Conservation (phyloP, 148 eudicot species). For the Polygonum maritimum region DNA sequence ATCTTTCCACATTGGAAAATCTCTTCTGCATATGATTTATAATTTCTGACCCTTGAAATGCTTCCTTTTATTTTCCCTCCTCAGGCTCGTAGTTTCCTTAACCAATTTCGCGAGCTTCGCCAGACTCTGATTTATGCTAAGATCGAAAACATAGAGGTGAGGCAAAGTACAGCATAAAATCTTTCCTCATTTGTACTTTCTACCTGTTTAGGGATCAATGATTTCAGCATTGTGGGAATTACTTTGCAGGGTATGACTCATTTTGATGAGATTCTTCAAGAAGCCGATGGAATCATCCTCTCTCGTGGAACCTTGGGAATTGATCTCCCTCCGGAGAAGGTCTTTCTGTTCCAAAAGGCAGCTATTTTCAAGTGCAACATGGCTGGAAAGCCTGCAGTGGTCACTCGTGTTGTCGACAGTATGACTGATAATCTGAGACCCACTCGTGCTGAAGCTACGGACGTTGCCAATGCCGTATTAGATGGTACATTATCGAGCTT, state of each 20-base stretch:
- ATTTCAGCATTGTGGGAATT: not conserved
- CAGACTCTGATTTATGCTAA: conserved; percentile 92
- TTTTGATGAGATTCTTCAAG: conserved; percentile 90
- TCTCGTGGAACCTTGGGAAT: conserved; percentile 95
- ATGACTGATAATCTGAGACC: conserved; percentile 96
- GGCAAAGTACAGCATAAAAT: not conserved
- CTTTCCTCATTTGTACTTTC: not conserved
- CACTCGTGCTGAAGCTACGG: conserved; percentile 98
- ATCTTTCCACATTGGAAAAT: not conserved
- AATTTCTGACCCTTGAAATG: not conserved
- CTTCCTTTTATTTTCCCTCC: not conserved
- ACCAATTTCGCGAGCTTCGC: conserved; percentile 67
- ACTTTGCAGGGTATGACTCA: conserved; percentile 59
- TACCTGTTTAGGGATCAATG: not conserved
- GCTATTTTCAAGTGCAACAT: conserved; percentile 90
- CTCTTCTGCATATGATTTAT: not conserved
- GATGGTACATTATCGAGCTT: conserved; percentile 41
- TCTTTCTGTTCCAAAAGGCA: conserved; percentile 87
- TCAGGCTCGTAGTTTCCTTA: conserved; percentile 70
- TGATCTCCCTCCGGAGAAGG: conserved; percentile 97
- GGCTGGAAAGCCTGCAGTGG: conserved; percentile 97
- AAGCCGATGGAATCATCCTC: conserved; percentile 95
- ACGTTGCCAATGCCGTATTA: conserved; percentile 93
- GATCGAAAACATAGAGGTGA: conserved; percentile 88
- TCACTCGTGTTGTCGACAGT: conserved; percentile 97